Evolutionary conservation across 2,329 filamentous ascomycete species (phyloP).

Genomic region (Lithohypha guttulata): DNA sequence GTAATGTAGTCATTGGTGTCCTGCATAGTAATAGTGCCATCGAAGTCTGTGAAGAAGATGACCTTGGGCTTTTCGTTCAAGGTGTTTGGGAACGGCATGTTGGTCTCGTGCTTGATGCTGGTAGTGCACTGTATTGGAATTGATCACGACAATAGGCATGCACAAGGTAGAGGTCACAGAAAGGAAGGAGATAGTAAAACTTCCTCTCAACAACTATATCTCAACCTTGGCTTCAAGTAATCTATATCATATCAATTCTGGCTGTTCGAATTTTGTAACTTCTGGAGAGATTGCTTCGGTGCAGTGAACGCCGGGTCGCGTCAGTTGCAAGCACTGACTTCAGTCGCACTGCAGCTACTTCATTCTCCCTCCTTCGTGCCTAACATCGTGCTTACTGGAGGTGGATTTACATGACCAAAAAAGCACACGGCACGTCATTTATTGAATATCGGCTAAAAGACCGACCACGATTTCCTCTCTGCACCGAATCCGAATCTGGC

Average conservation of each 20-base stretch:
- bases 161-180: no score
- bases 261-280: no score
- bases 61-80: constrained; percentile 59
- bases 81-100: constrained; percentile 20
- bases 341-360: no score
- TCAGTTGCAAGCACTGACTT: no score
- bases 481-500: no score
- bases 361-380: no score
- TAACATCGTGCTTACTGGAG: neutral
- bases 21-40: constrained; percentile 80
- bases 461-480: neutral
- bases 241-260: no score
- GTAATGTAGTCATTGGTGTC: constrained; percentile 65
- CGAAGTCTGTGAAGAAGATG: constrained; percentile 99
- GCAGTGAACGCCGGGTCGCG: no score
- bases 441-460: neutral
- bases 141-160: neutral
- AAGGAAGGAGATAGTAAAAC: neutral
- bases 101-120: neutral
- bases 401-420: neutral
- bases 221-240: no score
- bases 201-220: neutral
- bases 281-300: no score
- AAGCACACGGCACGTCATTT: constrained; percentile 2
- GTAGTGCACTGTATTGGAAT: neutral